Evolutionary conservation across 805 yeast species (phyloP), one percentile per base, ranked within the genome.

Genomic region (Candida silvicultrix): DNA sequence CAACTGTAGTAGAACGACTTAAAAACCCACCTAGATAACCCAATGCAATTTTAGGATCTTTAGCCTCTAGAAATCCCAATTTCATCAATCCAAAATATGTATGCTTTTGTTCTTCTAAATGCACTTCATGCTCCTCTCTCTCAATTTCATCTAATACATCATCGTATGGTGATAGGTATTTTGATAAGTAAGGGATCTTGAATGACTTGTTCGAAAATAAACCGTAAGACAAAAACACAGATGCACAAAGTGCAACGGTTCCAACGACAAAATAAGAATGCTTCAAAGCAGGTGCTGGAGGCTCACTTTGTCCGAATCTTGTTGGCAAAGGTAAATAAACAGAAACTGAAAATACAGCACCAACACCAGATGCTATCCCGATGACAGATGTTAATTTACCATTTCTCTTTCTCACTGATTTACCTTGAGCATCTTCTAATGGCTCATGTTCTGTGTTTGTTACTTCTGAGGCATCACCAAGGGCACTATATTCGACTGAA

Each of bases 21-120:
- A 81, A 77, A 50, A 81, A 75, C 2, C 80, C 76, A 6, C 85
- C 86, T 16, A 73, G 53, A 54, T 80, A 83, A 0, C 88, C 82
- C 21, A 81, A 57, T 38, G 73, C 69, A 21, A 81, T 69, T 32
- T 71, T 67, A 12, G 70, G 69, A 56, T 76, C 75, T 43, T 65
- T 59, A 1, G 83, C 78, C 15, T 73, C 70, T 2, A 58, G 51
- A 41, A 79, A 64, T 0, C 88, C 89, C 15, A 65, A 63, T 40
- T 57, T 55, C 40, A 81, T 55, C 14, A 79, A 61, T 41, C 65
- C 58, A 41, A 68, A 45, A 54, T 80, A 80, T 5, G 58, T 21
- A 37, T 52, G 50, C 1, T 45, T 38, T 8, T 43, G 15, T 25
- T 46, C 39, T 40, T 49, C 42, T 6, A 19, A 28, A 11, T 42